Percentiles rank a stretch among this genome's conserved stretches.
These are phyloP conservation scores for Phytopythium ostracodes DNA, from an alignment of 352 stramenopile species.

Conservation along the genomic window DNA sequence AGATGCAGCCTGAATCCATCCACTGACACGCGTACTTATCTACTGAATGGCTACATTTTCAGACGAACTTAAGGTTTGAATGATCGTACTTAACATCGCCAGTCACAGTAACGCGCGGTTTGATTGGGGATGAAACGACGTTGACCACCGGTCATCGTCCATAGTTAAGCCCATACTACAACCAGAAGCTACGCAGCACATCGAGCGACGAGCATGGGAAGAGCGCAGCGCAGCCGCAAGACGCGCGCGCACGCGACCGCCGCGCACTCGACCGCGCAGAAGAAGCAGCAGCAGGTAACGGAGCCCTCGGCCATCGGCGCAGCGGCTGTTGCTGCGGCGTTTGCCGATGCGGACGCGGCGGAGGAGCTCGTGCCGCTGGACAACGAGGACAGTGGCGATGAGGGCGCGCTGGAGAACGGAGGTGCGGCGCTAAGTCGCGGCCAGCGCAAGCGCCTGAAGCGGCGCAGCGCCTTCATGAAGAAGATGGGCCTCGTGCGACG, in stretches of 20 bases:
- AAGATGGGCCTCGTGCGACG: constrained; percentile 84
- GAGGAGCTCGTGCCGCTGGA: constrained; percentile 25
- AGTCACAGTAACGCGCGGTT: background rate
- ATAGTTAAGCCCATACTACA: background rate
- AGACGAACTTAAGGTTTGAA: background rate
- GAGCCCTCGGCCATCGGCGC: constrained; percentile 30
- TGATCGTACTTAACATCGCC: background rate
- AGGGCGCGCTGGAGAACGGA: constrained; percentile 4
- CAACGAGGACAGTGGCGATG: constrained; percentile 29
- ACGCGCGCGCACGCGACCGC: constrained; percentile 47
- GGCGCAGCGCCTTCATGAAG: constrained; percentile 73
- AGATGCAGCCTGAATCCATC: no score
- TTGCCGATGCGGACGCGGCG: constrained; percentile 35
- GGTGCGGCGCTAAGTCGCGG: constrained; percentile 59
- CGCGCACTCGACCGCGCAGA: constrained; percentile 34
- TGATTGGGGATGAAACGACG: background rate
- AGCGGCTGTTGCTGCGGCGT: constrained; percentile 60
- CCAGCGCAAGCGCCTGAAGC: constrained; percentile 83
- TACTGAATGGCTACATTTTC: no score
- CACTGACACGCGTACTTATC: no score
- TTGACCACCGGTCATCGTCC: background rate
- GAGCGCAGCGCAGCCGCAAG: constrained; percentile 49
- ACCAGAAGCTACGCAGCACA: background rate
- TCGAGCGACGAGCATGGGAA: constrained; percentile 31
- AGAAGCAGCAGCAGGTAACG: constrained; percentile 14